Evolutionary conservation across 441 rosid genomes (phyloP).

Genomic region (Hura crepitans): DNA sequence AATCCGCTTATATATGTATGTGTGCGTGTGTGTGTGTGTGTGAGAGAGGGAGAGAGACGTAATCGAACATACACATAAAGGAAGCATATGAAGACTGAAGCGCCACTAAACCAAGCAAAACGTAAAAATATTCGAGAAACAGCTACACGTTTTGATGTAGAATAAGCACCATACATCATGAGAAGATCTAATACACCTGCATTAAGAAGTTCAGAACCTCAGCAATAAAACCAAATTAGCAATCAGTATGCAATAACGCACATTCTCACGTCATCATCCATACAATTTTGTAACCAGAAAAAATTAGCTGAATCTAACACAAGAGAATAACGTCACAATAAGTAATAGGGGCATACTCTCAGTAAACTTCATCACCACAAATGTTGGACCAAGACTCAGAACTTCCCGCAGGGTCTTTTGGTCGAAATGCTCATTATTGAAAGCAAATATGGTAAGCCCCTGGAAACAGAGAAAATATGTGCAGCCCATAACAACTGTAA

Average conservation of each 20-base stretch:
- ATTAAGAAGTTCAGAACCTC: constrained; percentile 26
- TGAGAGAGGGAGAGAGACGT: background rate
- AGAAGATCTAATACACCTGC: constrained; percentile 83
- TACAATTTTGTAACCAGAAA: background rate
- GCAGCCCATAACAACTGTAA: constrained; percentile 1
- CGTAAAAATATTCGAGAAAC: constrained; percentile 85
- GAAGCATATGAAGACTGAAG: constrained; percentile 73
- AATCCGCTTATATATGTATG: background rate
- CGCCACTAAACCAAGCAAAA: constrained; percentile 74
- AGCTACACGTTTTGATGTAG: constrained; percentile 74
- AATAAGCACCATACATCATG: constrained; percentile 98
- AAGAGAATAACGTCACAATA: background rate
- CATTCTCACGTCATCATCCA: background rate
- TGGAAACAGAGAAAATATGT: constrained; percentile 29
- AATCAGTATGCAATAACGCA: background rate
- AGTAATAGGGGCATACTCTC: constrained; percentile 49
- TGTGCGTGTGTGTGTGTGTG: too few relatives aligned
- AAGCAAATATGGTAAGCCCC: constrained; percentile 91
- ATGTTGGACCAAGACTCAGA: constrained; percentile 97
- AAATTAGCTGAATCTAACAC: background rate
- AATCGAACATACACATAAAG: constrained; percentile 79
- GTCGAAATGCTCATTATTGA: constrained; percentile 48
- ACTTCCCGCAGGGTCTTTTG: constrained; percentile 59
- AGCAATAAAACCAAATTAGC: constrained; percentile 11
- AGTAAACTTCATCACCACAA: constrained; percentile 84